Percentiles rank a stretch among this genome's conserved stretches.
phyloP scores from a whole-genome alignment of 2,329 filamentous ascomycete species.

The Ceratocystis colombiana region DNA sequence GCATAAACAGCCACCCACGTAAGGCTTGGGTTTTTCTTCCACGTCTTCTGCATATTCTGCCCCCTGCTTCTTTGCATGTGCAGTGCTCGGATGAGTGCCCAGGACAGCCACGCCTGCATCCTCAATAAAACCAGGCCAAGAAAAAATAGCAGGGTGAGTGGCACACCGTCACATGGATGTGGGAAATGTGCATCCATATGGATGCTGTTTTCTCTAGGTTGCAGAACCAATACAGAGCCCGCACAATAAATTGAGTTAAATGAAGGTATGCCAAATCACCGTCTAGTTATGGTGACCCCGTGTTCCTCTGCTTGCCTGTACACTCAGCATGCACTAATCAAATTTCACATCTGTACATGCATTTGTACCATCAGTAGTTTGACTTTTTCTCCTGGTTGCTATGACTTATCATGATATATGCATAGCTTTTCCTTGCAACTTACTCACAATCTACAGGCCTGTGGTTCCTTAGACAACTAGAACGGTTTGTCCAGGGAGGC shows the following conservation, averaged over 20 bases:
- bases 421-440: not conserved
- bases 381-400: not conserved
- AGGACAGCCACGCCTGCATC: not conserved
- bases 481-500: not conserved
- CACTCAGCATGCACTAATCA: not conserved
- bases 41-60: not conserved
- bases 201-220: too few relatives aligned
- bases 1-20: too few relatives aligned
- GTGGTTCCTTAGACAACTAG: not conserved
- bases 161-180: too few relatives aligned
- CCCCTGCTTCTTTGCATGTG: not conserved
- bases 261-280: too few relatives aligned
- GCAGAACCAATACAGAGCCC: too few relatives aligned
- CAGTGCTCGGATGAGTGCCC: not conserved
- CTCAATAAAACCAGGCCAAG: not conserved
- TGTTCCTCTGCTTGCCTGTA: too few relatives aligned
- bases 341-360: not conserved
- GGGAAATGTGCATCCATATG: too few relatives aligned
- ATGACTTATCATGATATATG: not conserved
- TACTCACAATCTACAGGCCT: not conserved
- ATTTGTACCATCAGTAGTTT: not conserved
- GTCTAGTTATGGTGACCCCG: too few relatives aligned
- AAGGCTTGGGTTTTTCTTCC: not conserved
- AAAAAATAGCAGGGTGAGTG: not conserved
- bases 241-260: too few relatives aligned